Percentiles rank a stretch among this genome's conserved stretches.
These are phyloP conservation scores for Hypomontagnella monticulosa DNA, from an alignment of 495 filamentous ascomycete genomes.

Conservation along the genomic window DNA sequence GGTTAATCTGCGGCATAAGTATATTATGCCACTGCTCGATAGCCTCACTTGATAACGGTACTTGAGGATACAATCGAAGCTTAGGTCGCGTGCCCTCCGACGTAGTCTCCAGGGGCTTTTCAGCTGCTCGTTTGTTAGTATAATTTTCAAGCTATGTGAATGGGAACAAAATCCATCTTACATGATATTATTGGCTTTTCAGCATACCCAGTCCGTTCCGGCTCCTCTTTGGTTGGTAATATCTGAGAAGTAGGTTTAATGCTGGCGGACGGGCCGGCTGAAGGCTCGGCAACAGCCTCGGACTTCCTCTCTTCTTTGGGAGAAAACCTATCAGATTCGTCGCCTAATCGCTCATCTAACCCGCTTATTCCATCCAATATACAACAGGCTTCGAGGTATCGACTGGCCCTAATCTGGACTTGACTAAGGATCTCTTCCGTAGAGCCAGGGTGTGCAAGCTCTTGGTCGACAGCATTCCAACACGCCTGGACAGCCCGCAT, in stretches of 20 bases:
- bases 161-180: constrained; percentile 9
- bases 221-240: neutral
- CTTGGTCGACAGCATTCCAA: constrained; percentile 78
- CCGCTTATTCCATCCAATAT: constrained; percentile 60
- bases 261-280: constrained; percentile 29
- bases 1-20: constrained; percentile 75
- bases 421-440: constrained; percentile 54
- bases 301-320: constrained; percentile 8
- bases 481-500: constrained; percentile 83
- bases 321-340: constrained; percentile 45
- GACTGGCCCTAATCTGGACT: constrained; percentile 53
- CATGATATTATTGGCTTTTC: constrained; percentile 34
- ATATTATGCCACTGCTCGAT: constrained; percentile 76
- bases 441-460: constrained; percentile 54
- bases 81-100: constrained; percentile 47
- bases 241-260: neutral
- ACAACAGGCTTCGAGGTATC: constrained; percentile 61
- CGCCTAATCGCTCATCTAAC: constrained; percentile 56
- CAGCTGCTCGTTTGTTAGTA: constrained; percentile 19
- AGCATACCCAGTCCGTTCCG: neutral
- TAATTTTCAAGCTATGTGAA: constrained; percentile 18
- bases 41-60: constrained; percentile 66
- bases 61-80: constrained; percentile 60
- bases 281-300: constrained; percentile 3
- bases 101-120: neutral